Base-by-base conservation (phyloP, 2,329 filamentous ascomycete species). In the Helotiales sp. region DNA sequence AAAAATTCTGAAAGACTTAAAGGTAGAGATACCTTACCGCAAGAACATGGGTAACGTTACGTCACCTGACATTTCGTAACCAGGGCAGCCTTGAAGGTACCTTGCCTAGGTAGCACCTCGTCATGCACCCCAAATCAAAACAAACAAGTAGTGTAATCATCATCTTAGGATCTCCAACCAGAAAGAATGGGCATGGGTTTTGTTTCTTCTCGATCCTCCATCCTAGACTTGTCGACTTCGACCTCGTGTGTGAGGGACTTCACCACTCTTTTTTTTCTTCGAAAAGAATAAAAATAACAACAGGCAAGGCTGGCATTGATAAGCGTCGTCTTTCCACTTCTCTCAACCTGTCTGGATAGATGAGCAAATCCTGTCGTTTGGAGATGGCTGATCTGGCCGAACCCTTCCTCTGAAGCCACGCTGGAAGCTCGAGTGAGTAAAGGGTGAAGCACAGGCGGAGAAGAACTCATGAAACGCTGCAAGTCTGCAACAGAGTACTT, bases 401-500 rank as follows among this genome's bases (percentile, higher is more conserved):
- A 64, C 70, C 44, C 67, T 66, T 61, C 75, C 71, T 75, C 76
- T 42, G 17, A 42, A n/a, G 13, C 38, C 19, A 22, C 38, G 24
- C 25, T 25, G 38, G 13, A 42, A 25, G 12, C 8, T 42, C 22
- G 15, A 10, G 10, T 3, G 25, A 25, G 38, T 13, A 42, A n/a
- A n/a, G n/a, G n/a, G 22, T 8, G 15, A 3, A 34, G n/a, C 31
- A 34, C 15, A 42, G 6, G 19, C 81, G 5, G 68, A 70, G 64
- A 75, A 78, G 33, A 80, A 71, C 78, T 77, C 81, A 27, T 77
- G 72, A 77, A 77, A 82, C 1, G 78, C 76, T 58, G 77, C 78
- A 54, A 82, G 63, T 82, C 80, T 9, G 80, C 79, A 22, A 81
- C 72, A 17, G 73, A 75, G 67, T 82, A 84, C 65, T 79, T 81